Evolutionary conservation across 345 rosid genomes (phyloP).

Genomic region (Dovyalis caffra): DNA sequence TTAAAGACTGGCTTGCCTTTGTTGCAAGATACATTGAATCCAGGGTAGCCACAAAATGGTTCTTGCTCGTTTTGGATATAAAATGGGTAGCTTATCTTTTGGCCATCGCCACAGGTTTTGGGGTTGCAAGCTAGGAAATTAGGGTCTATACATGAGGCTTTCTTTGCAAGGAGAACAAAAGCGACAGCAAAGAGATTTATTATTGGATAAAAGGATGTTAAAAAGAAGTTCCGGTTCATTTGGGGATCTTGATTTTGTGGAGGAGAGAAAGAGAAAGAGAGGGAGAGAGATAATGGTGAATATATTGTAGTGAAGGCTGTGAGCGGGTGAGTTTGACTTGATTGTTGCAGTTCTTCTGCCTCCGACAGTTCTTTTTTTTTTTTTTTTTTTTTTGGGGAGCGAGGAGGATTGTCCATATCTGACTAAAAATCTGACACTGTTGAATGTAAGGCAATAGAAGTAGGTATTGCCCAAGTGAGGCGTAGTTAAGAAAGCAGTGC

Average conservation of each 20-base stretch:
- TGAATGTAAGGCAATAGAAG: too few species aligned
- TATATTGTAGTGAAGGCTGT: background rate
- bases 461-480: too few species aligned
- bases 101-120: conserved; percentile 33
- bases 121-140: conserved; percentile 24
- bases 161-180: conserved; percentile 6
- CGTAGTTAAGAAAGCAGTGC: too few species aligned
- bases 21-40: conserved; percentile 41
- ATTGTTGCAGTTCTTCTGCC: too few species aligned
- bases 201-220: conserved; percentile 1
- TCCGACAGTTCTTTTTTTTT: too few species aligned
- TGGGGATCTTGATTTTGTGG: background rate
- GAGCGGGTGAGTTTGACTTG: too few species aligned
- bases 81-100: conserved; percentile 38
- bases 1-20: conserved; percentile 26
- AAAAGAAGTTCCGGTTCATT: conserved; percentile 8
- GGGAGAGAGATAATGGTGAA: background rate
- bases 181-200: conserved; percentile 5
- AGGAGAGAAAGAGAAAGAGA: background rate
- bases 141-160: conserved; percentile 12
- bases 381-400: too few species aligned
- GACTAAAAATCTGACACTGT: too few species aligned
- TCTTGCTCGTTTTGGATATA: conserved; percentile 24
- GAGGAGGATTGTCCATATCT: too few species aligned
- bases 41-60: conserved; percentile 45